These are phyloP conservation scores for Pulveroboletus sp. DNA, from an alignment of 768 basidiomycete species.

Conservation along the genomic window DNA sequence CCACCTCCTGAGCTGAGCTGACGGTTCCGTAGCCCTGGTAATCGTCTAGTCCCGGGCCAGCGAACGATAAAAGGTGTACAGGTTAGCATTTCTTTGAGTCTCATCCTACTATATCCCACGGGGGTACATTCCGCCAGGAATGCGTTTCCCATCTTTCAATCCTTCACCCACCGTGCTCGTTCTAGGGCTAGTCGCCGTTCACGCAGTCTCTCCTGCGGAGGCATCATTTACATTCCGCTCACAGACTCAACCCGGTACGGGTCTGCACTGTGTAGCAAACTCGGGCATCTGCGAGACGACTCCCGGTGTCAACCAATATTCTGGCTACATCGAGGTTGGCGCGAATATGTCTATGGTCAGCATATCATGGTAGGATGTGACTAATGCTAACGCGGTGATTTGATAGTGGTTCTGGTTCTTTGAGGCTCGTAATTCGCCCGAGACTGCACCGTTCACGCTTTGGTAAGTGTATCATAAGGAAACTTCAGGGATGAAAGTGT, in stretches of 20 bases:
- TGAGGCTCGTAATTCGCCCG: slow-evolving; percentile 55
- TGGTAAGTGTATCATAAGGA: slow-evolving; percentile 38
- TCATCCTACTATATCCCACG: too few relatives aligned
- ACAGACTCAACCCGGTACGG: slow-evolving; percentile 17
- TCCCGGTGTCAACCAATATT: too few relatives aligned
- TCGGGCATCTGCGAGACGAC: slow-evolving; percentile 68
- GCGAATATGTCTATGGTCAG: slow-evolving; percentile 57
- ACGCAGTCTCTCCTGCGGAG: background rate
- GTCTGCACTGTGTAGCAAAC: slow-evolving; percentile 49
- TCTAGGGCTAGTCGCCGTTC: background rate
- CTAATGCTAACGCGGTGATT: slow-evolving; percentile 2
- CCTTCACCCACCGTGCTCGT: background rate
- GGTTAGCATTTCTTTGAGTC: too few relatives aligned
- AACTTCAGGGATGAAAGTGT: background rate
- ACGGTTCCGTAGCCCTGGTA: too few relatives aligned
- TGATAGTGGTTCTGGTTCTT: slow-evolving; percentile 75
- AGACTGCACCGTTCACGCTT: too few relatives aligned
- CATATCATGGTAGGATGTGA: background rate
- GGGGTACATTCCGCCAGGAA: slow-evolving; percentile 1
- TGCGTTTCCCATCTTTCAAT: slow-evolving; percentile 9
- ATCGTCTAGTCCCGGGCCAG: too few relatives aligned
- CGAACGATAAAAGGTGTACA: too few relatives aligned
- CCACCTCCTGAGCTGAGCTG: too few relatives aligned
- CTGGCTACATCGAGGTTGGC: slow-evolving; percentile 60
- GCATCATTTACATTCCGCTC: slow-evolving; percentile 8